Evolutionary conservation across 495 filamentous ascomycete genomes (phyloP), one percentile per base, ranked within the genome.

Genomic region (Hypomontagnella monticulosa): DNA sequence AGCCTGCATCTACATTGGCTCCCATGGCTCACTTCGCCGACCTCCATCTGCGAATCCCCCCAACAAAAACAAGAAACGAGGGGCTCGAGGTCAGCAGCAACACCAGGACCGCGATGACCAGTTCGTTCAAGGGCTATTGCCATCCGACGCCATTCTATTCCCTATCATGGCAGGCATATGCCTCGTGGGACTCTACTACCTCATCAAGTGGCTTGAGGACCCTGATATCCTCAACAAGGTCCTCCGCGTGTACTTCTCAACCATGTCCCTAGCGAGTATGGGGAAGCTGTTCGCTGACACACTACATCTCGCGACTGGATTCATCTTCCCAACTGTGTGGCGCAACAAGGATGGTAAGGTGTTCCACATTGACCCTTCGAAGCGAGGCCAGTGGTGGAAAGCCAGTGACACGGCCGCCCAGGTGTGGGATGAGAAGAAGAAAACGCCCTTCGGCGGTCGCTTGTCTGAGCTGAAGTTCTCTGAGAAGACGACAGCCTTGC

Each of bases 131-230:
- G 91, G 90, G 1, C 76, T 99, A 32, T 79, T 81, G 15, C 89
- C 92, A 2, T 88, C 85, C 0, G 95, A 98, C 78, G 95, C 93
- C 32, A 81, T 98, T 65, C 79, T 95, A 75, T 89, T 97, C 49
- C 95, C 95, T 6, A 64, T 97, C n/a, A 76, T 91, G 33, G 94
- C 93, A 7, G 95, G 88, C 4, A 59, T 78, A 1, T 85, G 88
- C 0, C 85, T 99, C 8, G 81, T 88, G 27, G 88, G 87, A 0
- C 81, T 99, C 10, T 98, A 97, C 76, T 86, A 93, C 69, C 81
- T 97, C 51, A 92, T 98, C 73, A 92, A 96, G 69, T 96, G 89
- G 84, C 82, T 96, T 20, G 84, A 95, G 65, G 91, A 96, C 69
- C 88, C 94, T 0, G 80, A 85, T 8, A 76, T 95, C 8, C 69